Conservation (phyloP, 208 protist species). For the Leishmania tropica region DNA sequence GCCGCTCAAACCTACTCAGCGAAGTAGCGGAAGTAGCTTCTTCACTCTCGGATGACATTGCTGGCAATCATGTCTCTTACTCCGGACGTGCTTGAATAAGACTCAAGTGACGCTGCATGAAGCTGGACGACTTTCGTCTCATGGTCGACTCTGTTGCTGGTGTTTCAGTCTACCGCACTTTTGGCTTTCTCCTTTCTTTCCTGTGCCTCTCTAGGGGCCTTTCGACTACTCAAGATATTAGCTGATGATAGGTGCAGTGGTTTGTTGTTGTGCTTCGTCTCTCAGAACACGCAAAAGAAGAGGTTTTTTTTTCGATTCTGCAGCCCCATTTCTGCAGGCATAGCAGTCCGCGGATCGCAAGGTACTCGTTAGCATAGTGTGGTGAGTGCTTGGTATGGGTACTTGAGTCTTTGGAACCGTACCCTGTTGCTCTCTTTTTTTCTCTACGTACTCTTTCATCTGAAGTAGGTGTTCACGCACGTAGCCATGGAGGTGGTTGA, state of each 20-base stretch:
- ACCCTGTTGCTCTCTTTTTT: neutral
- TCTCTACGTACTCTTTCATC: too few relatives aligned
- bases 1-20: neutral
- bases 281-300: neutral
- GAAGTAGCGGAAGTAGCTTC: neutral
- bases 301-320: neutral
- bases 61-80: neutral
- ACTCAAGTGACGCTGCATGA: neutral
- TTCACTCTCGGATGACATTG: neutral
- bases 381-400: too few relatives aligned
- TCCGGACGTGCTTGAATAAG: neutral
- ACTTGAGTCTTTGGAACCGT: neutral
- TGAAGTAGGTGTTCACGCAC: too few relatives aligned
- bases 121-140: neutral
- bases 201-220: neutral
- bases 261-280: too few relatives aligned
- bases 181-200: neutral
- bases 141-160: neutral
- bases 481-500: constrained; percentile 86
- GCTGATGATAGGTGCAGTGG: neutral
- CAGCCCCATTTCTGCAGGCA: too few relatives aligned
- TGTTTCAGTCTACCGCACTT: neutral
- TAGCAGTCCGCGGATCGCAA: too few relatives aligned
- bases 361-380: too few relatives aligned
- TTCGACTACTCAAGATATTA: neutral